Conservation (phyloP, 805 yeast species). For the Lipomyces spencermartinsiae region DNA sequence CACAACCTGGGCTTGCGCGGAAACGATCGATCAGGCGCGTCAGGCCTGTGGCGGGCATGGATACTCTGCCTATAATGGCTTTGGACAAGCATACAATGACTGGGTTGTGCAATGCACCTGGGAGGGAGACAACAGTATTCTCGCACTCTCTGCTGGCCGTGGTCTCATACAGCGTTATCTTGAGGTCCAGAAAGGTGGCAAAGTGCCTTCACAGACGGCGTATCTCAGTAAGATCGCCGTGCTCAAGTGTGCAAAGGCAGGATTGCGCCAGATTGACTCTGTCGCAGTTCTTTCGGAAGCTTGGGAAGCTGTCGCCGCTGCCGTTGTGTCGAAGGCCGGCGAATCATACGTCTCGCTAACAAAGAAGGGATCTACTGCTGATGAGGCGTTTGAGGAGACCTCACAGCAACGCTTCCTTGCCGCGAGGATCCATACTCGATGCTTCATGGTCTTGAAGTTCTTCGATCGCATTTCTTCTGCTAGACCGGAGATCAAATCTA, state of each 20-base stretch:
- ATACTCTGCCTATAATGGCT: slow-evolving; percentile 88
- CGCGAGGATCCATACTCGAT: slow-evolving; percentile 50
- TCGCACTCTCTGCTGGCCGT: slow-evolving; percentile 84
- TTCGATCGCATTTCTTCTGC: slow-evolving; percentile 48
- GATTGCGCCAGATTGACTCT: slow-evolving; percentile 26
- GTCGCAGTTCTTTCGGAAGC: slow-evolving; percentile 41
- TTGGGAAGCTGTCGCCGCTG: slow-evolving; percentile 49
- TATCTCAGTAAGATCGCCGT: slow-evolving; percentile 47
- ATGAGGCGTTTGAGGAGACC: slow-evolving; percentile 49
- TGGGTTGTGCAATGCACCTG: slow-evolving; percentile 99
- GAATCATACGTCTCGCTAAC: slow-evolving; percentile 41
- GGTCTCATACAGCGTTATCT: slow-evolving; percentile 63
- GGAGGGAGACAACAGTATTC: slow-evolving; percentile 95
- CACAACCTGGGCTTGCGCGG: slow-evolving; percentile 83
- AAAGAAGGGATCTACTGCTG: slow-evolving; percentile 40
- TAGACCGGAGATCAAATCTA: slow-evolving; percentile 53
- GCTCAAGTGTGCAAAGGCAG: slow-evolving; percentile 24
- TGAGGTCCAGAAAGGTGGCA: slow-evolving; percentile 51
- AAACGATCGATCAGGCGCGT: slow-evolving; percentile 84
- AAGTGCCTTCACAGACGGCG: slow-evolving; percentile 54
- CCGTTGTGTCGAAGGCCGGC: slow-evolving; percentile 47
- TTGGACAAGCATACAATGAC: slow-evolving; percentile 86
- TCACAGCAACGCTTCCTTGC: slow-evolving; percentile 51
- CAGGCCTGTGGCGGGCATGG: slow-evolving; percentile 98
- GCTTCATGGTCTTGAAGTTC: slow-evolving; percentile 48